Percentiles rank a stretch among this genome's conserved stretches.
These are phyloP conservation scores for Aspergillus ellipticus DNA, from an alignment of 495 filamentous ascomycete genomes.

Conservation along the genomic window DNA sequence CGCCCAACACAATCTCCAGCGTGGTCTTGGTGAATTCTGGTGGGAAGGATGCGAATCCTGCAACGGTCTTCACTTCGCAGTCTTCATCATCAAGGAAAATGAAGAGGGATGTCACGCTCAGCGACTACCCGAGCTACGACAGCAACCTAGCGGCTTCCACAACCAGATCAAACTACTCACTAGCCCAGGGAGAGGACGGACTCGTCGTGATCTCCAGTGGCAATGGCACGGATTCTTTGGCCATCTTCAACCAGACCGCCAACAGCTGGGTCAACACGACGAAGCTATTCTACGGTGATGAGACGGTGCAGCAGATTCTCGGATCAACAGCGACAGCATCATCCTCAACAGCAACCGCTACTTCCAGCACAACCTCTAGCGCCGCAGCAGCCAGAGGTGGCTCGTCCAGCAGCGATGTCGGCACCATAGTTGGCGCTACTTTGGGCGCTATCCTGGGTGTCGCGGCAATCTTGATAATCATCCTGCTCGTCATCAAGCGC, in stretches of 20 bases:
- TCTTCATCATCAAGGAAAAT: constrained; percentile 36
- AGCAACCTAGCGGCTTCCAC: constrained; percentile 61
- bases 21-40: constrained; percentile 54
- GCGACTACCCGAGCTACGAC: constrained; percentile 78
- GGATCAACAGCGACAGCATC: constrained; percentile 33
- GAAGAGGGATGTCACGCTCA: constrained; percentile 46
- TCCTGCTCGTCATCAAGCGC: constrained; percentile 67
- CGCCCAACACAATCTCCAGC: constrained; percentile 74
- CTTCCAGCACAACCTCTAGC: constrained; percentile 24
- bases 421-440: constrained; percentile 71
- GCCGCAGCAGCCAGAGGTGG: constrained; percentile 25
- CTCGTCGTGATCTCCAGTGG: constrained; percentile 78
- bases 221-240: constrained; percentile 53
- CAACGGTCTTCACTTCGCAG: constrained; percentile 18
- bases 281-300: constrained; percentile 53
- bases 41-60: constrained; percentile 34
- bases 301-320: constrained; percentile 31
- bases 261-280: constrained; percentile 83
- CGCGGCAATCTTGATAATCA: constrained; percentile 60
- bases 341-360: constrained; percentile 30
- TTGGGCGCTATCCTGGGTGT: constrained; percentile 75
- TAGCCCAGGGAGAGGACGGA: constrained; percentile 55
- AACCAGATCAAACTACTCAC: constrained; percentile 57
- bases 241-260: constrained; percentile 73
- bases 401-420: constrained; percentile 34